Evolutionary conservation across 257 asterid genomes (phyloP).

Genomic region (Gentiana dahurica): DNA sequence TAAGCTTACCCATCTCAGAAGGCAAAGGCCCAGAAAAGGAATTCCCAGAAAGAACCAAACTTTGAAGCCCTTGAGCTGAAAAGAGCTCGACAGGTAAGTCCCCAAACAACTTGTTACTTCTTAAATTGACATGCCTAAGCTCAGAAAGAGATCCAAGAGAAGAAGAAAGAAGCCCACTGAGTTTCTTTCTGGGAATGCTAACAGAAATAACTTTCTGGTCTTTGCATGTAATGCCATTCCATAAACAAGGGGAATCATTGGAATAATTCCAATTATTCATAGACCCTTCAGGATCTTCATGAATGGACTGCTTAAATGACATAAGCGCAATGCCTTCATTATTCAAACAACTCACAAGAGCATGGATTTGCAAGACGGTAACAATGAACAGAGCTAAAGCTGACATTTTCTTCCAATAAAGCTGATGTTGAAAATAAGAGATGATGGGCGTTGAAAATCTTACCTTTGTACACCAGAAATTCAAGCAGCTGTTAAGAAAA

Average conservation of each 20-base stretch:
- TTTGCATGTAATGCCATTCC: conserved; percentile 92
- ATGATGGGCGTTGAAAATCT: conserved; percentile 18
- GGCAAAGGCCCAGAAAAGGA: conserved; percentile 61
- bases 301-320: conserved; percentile 51
- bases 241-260: conserved; percentile 78
- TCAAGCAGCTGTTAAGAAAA: conserved; percentile 9
- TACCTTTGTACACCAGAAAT: conserved; percentile 19
- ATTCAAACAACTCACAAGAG: conserved; percentile 45
- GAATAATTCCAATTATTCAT: conserved; percentile 58
- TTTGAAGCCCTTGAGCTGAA: conserved; percentile 51
- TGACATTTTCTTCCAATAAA: conserved; percentile 37
- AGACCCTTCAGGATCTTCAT: conserved; percentile 60
- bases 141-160: conserved; percentile 65
- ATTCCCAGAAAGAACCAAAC: conserved; percentile 81
- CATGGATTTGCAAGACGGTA: conserved; percentile 17
- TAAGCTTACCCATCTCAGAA: conserved; percentile 48
- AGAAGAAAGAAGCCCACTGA: conserved; percentile 53
- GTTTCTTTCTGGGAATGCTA: conserved; percentile 59
- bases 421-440: conserved; percentile 20
- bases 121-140: conserved; percentile 70
- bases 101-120: conserved; percentile 56
- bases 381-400: conserved; percentile 24
- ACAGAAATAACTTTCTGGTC: conserved; percentile 50
- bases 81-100: conserved; percentile 41
- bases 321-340: conserved; percentile 63